phyloP scores from a whole-genome alignment of 345 rosid genomes.

The Bruguiera parviflora region DNA sequence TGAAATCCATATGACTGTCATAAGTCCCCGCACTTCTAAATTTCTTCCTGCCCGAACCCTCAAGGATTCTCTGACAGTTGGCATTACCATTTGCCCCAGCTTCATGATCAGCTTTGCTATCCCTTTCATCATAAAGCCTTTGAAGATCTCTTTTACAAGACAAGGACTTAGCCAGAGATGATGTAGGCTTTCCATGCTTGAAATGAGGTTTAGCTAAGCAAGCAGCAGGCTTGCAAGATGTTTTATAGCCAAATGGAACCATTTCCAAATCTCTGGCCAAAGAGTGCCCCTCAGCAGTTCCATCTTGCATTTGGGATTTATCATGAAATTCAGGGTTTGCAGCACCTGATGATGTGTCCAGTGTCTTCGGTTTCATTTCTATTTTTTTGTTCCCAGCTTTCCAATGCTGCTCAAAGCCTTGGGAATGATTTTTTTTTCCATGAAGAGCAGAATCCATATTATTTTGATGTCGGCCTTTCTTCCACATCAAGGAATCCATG shows the following conservation, averaged over 20 bases:
- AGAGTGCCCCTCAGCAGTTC: constrained; percentile 8
- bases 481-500: constrained; percentile 43
- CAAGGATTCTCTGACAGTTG: constrained; percentile 9
- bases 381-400: constrained; percentile 39
- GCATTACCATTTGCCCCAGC: constrained; percentile 4
- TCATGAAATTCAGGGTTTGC: constrained; percentile 10
- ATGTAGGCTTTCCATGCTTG: constrained; percentile 14
- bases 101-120: constrained; percentile 7
- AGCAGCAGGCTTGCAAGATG: constrained; percentile 12
- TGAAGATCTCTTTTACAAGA: constrained; percentile 31
- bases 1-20: constrained; percentile 11
- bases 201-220: constrained; percentile 9
- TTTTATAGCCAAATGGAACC: constrained; percentile 18
- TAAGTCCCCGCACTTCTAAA: constrained; percentile 13
- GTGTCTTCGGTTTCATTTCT: constrained; percentile 21
- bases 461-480: constrained; percentile 28
- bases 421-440: constrained; percentile 24
- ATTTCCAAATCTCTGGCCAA: constrained; percentile 22
- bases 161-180: constrained; percentile 20
- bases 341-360: constrained; percentile 16
- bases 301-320: constrained; percentile 3
- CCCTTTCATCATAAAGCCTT: constrained; percentile 18
- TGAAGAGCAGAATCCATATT: constrained; percentile 16
- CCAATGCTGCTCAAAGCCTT: constrained; percentile 12
- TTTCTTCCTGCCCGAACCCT: constrained; percentile 27